Evolutionary conservation across 306 rosid genomes (phyloP).

Genomic region (Prunus armeniaca): DNA sequence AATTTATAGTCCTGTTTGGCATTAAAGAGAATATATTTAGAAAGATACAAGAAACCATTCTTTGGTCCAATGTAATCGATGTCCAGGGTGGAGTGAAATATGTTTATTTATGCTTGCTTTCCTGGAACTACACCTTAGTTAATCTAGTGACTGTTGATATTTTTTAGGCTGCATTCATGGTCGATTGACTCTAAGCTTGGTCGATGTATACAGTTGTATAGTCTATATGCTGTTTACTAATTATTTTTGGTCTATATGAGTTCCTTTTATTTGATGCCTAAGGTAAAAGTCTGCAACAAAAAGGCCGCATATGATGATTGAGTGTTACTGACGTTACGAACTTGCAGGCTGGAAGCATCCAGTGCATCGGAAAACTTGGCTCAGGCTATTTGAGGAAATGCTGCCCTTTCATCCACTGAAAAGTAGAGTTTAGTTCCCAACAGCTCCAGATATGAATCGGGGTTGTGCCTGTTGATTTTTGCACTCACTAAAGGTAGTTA

Average conservation of each 20-base stretch:
- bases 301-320: conserved; percentile 4
- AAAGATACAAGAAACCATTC: neutral
- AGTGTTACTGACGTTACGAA: conserved; percentile 10
- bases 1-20: neutral
- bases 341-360: conserved; percentile 64
- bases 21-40: neutral
- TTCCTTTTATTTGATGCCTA: neutral
- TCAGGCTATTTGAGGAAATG: conserved; percentile 45
- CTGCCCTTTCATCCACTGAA: neutral
- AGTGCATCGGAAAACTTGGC: conserved; percentile 67
- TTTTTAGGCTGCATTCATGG: neutral
- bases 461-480: neutral
- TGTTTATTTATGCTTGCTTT: neutral
- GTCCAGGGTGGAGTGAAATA: neutral
- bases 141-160: neutral
- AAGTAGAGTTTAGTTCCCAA: conserved; percentile 22
- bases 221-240: neutral
- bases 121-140: neutral
- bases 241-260: neutral
- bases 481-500: neutral
- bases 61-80: neutral
- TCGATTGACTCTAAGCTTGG: neutral
- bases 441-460: conserved; percentile 8
- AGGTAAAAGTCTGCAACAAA: neutral
- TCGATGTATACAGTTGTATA: neutral